phyloP scores from a whole-genome alignment of 176 grass and related monocot genomes.

The Miscanthus lutarioriparius region DNA sequence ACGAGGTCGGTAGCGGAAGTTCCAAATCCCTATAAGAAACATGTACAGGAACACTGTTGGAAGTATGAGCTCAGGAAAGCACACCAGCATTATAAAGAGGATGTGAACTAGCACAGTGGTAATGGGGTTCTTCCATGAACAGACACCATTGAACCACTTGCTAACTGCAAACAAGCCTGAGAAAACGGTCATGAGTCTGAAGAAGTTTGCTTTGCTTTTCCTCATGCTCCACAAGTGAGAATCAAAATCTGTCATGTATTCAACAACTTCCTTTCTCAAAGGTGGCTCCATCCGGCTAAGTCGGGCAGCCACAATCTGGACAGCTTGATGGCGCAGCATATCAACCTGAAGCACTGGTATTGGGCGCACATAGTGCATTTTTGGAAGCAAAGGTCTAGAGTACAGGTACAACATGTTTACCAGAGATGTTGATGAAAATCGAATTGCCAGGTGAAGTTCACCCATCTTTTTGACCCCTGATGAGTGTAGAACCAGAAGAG shows the following conservation, averaged over 20 bases:
- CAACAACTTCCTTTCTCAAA: conserved; percentile 91
- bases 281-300: conserved; percentile 94
- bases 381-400: conserved; percentile 80
- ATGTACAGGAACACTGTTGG: conserved; percentile 92
- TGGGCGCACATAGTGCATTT: conserved; percentile 93
- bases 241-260: conserved; percentile 95
- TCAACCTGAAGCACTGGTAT: conserved; percentile 87
- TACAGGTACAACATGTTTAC: conserved; percentile 91
- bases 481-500: conserved; percentile 88
- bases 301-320: conserved; percentile 86
- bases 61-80: conserved; percentile 92
- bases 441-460: conserved; percentile 86
- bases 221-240: conserved; percentile 98
- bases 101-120: conserved; percentile 91
- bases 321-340: conserved; percentile 79
- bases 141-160: conserved; percentile 88
- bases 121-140: conserved; percentile 84
- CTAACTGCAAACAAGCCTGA: conserved; percentile 69
- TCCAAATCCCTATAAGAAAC: conserved; percentile 96
- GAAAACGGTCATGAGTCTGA: conserved; percentile 92
- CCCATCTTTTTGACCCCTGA: conserved; percentile 99
- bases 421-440: conserved; percentile 86
- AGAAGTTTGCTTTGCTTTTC: conserved; percentile 94
- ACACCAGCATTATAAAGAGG: conserved; percentile 88
- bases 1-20: conserved; percentile 82